Base-by-base conservation (phyloP, 169 alveolate genomes). In the Eimeria acervulina region DNA sequence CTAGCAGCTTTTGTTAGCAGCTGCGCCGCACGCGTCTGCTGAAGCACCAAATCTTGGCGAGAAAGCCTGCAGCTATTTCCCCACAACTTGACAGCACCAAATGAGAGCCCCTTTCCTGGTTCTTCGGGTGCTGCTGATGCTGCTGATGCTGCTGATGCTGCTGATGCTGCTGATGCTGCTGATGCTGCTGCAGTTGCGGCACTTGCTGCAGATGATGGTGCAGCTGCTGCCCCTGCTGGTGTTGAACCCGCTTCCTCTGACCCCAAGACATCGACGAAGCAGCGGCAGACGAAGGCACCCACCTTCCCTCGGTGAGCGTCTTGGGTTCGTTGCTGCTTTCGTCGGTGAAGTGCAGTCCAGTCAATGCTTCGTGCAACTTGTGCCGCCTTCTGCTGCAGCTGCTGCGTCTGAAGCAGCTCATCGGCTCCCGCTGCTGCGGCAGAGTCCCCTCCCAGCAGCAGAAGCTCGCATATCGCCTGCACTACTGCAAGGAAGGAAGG, bases 21-120 rank as follows among this genome's bases (percentile, higher is more conserved):
- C 80, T n/a, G 59, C 83, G 61, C 93, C 33, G 93, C 93, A 7
- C 93, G 93, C 63, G 93, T 61, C 80, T 87, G 93, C 6, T 87
- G 81, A 55, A 87, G 78, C 78, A 87, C 93, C 19, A 87, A 52
- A 7, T 87, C 93, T 36, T 87, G 93, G 1, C 93, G 59, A 0
- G 93, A 87, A 28, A 87, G 78, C 61, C 63, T 55, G 59, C 93
- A 87, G 42, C 81, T 28, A 19, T 59, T 55, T 44, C 36, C 93
- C 93, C 93, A 87, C 61, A 87, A 83, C 93, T 40, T n/a, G 81
- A 87, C 55, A 31, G 63, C 26, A 10, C 81, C 83, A 12, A 21
- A 26, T 1, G 93, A 38, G 26, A 87, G 61, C 63, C 93, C 93
- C 38, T 52, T 83, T 21, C 38, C 91, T 28, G 51, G 51, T 55